These are phyloP conservation scores for Suillus luteus DNA, from an alignment of 768 basidiomycete genomes.

Conservation along the genomic window DNA sequence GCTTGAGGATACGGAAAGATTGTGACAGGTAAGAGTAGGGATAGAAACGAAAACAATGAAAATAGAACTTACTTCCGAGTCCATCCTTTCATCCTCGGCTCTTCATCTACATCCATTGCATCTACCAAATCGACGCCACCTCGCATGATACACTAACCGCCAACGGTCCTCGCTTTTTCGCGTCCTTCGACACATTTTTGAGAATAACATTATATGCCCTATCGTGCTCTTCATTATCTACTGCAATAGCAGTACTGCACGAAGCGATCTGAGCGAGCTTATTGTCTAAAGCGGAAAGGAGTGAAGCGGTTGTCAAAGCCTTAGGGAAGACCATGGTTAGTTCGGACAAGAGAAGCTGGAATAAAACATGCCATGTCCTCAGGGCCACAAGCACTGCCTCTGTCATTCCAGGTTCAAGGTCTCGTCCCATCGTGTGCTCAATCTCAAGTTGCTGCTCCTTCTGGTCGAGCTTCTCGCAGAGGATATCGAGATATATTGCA, in stretches of 20 bases:
- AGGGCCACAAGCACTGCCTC: constrained; percentile 62
- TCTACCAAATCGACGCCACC: constrained; percentile 22
- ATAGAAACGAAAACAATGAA: neutral
- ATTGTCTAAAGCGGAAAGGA: constrained; percentile 71
- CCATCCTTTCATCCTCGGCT: constrained; percentile 52
- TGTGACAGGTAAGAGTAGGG: neutral
- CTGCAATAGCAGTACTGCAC: constrained; percentile 42
- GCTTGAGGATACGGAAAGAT: neutral
- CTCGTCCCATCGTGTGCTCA: constrained; percentile 90
- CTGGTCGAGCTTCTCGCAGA: constrained; percentile 92
- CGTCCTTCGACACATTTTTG: constrained; percentile 64
- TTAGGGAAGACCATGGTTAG: constrained; percentile 37
- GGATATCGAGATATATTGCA: constrained; percentile 87
- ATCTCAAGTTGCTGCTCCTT: constrained; percentile 88
- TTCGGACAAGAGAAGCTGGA: neutral
- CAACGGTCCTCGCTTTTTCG: constrained; percentile 37
- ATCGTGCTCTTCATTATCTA: constrained; percentile 56
- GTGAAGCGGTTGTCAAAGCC: constrained; percentile 69
- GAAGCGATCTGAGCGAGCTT: constrained; percentile 62
- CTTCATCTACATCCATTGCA: constrained; percentile 72
- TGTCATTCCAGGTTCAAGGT: constrained; percentile 74
- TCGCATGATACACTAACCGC: constrained; percentile 17
- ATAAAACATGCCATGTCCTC: constrained; percentile 58
- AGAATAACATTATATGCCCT: constrained; percentile 50
- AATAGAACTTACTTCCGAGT: constrained; percentile 55